Percentiles rank a stretch among this genome's conserved stretches.
Conservation (phyloP, 345 rosid species). For the Bretschneidera sinensis region DNA sequence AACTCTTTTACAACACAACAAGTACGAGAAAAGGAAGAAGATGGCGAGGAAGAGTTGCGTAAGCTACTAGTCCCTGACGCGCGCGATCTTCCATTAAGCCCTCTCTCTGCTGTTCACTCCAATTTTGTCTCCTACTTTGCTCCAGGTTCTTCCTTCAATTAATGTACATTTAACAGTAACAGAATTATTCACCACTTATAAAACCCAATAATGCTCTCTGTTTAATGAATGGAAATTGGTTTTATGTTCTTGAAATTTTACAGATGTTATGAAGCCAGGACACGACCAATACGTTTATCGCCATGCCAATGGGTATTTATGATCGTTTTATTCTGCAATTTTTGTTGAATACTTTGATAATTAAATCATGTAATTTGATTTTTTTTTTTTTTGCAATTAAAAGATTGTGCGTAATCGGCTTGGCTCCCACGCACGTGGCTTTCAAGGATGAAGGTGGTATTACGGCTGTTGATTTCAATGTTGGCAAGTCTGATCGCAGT, state of each 20-base stretch:
- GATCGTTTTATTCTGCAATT: not conserved
- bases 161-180: not conserved
- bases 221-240: not conserved
- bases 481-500: slow-evolving; percentile 96
- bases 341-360: not conserved
- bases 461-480: slow-evolving; percentile 77
- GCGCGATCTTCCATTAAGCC: slow-evolving; percentile 48
- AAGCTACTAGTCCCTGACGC: slow-evolving; percentile 54
- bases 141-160: slow-evolving; percentile 43
- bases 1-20: slow-evolving; percentile 2
- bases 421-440: slow-evolving; percentile 76
- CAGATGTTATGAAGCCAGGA: slow-evolving; percentile 80
- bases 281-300: slow-evolving; percentile 89
- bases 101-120: slow-evolving; percentile 68
- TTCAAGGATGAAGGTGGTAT: slow-evolving; percentile 83
- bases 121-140: slow-evolving; percentile 74
- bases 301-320: slow-evolving; percentile 76
- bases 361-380: not conserved
- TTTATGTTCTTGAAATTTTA: slow-evolving; percentile 12
- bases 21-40: too few species aligned
- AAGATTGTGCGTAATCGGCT: slow-evolving; percentile 82
- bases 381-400: slow-evolving; percentile 19
- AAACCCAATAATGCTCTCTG: slow-evolving; percentile 6
- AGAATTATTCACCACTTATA: not conserved
- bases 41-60: slow-evolving; percentile 47